Evolutionary conservation across 164 flowering plant species (phyloP), one percentile per base, ranked within the genome.

Genomic region (Sedum album): DNA sequence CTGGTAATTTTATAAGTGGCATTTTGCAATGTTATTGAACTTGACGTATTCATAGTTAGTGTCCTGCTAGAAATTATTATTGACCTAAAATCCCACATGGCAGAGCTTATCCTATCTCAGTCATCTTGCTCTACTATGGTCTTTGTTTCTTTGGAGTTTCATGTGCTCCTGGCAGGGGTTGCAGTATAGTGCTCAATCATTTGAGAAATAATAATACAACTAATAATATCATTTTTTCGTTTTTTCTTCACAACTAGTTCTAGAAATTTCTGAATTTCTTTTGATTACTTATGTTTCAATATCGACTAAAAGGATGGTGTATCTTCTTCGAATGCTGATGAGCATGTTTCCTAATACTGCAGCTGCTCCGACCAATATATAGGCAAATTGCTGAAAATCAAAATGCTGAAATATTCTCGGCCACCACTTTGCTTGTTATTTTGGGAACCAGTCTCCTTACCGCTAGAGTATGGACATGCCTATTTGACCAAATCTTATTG

Each of bases 351-450:
- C 60, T 70, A 39, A 31, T 73, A 67, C 63, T 41, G 72, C 91
- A 95, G 99, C 81, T 95, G 64, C 97, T 95, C 72, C 96, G 99
- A n/a, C n/a, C n/a, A n/a, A n/a, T n/a, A n/a, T n/a, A n/a, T n/a
- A n/a, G n/a, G n/a, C n/a, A n/a, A n/a, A 18, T 95, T 74, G 99
- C 99, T 25, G 99, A 95, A 79, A 95, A 89, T 74, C 93, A 88
- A 78, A 95, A 95, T 83, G 97, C 99, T 20, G 99, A 95, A 79
- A 95, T 95, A 79, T 95, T 95, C 79, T 95, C 99, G 62, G 99
- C 99, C 63, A 86, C 84, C 75, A 95, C 99, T 21, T 95, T 95
- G 60, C 89, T 95, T 66, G n/a, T n/a, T n/a, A n/a, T n/a, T n/a
- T n/a, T n/a, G n/a, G n/a, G n/a, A n/a, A n/a, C n/a, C n/a, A n/a